Evolutionary conservation across 2,329 filamentous ascomycete genomes (phyloP).

Genomic region (Colletotrichum sp.): DNA sequence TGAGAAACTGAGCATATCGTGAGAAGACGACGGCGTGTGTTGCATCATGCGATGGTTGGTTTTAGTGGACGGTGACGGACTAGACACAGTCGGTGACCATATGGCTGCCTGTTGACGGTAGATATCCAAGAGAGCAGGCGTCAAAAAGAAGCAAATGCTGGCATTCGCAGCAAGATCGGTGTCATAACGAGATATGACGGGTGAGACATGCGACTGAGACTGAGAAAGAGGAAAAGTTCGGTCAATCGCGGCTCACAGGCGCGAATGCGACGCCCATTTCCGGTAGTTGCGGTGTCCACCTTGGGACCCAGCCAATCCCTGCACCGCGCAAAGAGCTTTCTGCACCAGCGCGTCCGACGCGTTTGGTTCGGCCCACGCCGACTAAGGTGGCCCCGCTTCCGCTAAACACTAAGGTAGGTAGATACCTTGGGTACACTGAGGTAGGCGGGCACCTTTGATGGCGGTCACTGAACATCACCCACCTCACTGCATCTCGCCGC

Average conservation of each 20-base stretch:
- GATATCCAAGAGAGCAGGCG: neutral
- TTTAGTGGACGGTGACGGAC: neutral
- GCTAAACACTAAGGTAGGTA: neutral
- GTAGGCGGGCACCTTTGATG: neutral
- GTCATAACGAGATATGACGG: neutral
- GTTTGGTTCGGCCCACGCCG: constrained; percentile 7
- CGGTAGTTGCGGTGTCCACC: constrained; percentile 3
- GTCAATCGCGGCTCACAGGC: constrained; percentile 1
- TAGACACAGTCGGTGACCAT: neutral
- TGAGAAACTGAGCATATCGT: constrained; percentile 19
- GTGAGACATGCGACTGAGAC: constrained; percentile 6
- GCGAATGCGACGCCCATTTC: constrained; percentile 4
- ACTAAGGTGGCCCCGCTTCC: neutral
- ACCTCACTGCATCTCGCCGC: neutral
- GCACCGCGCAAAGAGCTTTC: neutral
- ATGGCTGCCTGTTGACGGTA: neutral
- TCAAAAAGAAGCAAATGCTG: constrained; percentile 7
- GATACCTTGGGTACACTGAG: neutral
- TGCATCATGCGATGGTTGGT: constrained; percentile 17
- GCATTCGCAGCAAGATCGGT: neutral
- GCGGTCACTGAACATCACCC: neutral
- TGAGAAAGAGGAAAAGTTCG: constrained; percentile 14
- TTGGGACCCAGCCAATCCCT: constrained; percentile 4
- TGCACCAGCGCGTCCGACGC: constrained; percentile 16
- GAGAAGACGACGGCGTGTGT: constrained; percentile 2